Percentiles rank a stretch among this genome's conserved stretches.
Evolutionary conservation across 2,329 filamentous ascomycete genomes (phyloP).

Genomic region (Chalaropsis ovoidea): DNA sequence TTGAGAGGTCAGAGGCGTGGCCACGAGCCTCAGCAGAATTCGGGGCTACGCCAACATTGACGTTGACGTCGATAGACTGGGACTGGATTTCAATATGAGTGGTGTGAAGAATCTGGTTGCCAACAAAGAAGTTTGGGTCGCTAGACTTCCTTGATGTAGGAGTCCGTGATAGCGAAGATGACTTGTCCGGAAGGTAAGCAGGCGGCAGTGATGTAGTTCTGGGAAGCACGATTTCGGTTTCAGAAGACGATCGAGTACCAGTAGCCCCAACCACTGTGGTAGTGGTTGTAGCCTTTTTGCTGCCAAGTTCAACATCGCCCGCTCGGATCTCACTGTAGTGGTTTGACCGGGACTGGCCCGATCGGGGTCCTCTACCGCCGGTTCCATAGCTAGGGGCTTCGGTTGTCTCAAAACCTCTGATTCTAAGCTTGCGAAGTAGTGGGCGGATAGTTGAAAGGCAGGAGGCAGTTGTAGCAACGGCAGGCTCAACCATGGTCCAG

Average conservation of each 20-base stretch:
- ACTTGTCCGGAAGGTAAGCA: background rate
- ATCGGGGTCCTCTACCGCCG: constrained; percentile 27
- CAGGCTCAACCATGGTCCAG: constrained; percentile 49
- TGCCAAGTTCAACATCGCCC: constrained; percentile 21
- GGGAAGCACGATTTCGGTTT: constrained; percentile 17
- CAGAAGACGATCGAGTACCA: constrained; percentile 21
- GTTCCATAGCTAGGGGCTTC: constrained; percentile 17
- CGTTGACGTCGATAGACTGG: background rate
- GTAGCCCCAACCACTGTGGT: constrained; percentile 21
- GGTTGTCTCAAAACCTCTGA: constrained; percentile 38
- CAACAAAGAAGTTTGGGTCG: background rate
- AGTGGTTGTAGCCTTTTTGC: constrained; percentile 18
- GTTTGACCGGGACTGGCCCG: constrained; percentile 29
- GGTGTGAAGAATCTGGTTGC: constrained; percentile 20
- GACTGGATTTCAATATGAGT: constrained; percentile 23
- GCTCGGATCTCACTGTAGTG: constrained; percentile 19
- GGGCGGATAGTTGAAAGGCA: constrained; percentile 47
- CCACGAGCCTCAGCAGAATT: background rate
- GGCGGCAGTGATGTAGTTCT: background rate
- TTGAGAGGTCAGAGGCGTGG: background rate
- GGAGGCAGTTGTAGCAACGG: constrained; percentile 45
- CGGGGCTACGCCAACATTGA: background rate
- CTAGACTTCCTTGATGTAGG: background rate
- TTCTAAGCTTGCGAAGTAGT: constrained; percentile 40
- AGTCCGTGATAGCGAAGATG: background rate